These are phyloP conservation scores for Exophiala mesophila DNA, from an alignment of 2,329 filamentous ascomycete species.

Conservation along the genomic window DNA sequence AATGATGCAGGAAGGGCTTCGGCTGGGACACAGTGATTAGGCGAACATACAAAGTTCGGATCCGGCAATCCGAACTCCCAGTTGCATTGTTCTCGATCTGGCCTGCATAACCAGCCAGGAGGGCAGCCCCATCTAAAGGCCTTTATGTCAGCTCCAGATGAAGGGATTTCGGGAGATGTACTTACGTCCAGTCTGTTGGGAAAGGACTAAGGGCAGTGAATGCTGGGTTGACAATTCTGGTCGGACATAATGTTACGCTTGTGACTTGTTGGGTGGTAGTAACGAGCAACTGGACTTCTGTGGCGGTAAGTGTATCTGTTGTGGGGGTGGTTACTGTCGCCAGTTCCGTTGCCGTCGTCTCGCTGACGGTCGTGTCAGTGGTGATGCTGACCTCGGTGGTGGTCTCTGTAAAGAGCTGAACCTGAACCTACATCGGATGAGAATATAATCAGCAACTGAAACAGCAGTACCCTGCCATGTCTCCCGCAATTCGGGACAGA, in stretches of 20 bases:
- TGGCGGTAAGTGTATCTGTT: conserved; percentile 1
- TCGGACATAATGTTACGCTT: conserved; percentile 29
- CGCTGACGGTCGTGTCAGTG: background rate
- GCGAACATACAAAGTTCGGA: conserved; percentile 35
- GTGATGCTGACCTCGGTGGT: background rate
- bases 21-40: conserved; percentile 36
- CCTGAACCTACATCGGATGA: no score
- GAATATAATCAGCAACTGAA: no score
- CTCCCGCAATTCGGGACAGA: no score
- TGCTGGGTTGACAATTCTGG: conserved; percentile 29
- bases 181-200: conserved; percentile 28
- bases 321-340: conserved; percentile 6
- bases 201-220: conserved; percentile 28
- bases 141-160: background rate
- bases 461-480: no score
- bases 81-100: conserved; percentile 36
- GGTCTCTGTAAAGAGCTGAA: conserved; percentile 4
- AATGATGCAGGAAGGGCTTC: conserved; percentile 28
- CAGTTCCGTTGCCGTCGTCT: conserved; percentile 4
- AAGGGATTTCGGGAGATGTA: background rate
- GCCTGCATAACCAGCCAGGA: conserved; percentile 40
- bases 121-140: conserved; percentile 41
- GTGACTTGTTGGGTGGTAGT: conserved; percentile 13
- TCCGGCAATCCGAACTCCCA: conserved; percentile 39
- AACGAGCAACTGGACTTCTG: conserved; percentile 6